A percentile compares a stretch with the other conserved stretches of the same genome.
phyloP scores from a whole-genome alignment of 371 early-diverging fungal species.

The Basidiobolus meristosporus region DNA sequence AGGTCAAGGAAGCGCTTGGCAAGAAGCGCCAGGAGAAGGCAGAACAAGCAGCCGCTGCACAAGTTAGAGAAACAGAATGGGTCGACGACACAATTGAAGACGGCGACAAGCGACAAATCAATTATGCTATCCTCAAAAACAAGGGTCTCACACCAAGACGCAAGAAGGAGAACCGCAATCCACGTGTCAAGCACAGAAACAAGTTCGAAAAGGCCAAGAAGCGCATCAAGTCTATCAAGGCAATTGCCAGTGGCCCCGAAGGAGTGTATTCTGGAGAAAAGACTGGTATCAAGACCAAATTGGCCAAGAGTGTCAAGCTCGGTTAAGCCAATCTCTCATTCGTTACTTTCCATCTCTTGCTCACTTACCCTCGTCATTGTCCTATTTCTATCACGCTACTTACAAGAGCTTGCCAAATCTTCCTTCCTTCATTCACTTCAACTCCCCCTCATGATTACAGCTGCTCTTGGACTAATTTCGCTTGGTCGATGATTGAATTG shows the following conservation, averaged over 20 bases:
- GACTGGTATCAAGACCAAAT: conserved; percentile 81
- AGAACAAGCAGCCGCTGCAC: conserved; percentile 6
- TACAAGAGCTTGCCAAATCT: too few relatives aligned
- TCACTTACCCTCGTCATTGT: too few relatives aligned
- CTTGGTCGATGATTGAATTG: too few relatives aligned
- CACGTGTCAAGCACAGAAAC: conserved; percentile 81
- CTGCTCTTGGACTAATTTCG: too few relatives aligned
- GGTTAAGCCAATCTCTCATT: background rate
- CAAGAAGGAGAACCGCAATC: conserved; percentile 85
- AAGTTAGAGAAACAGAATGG: conserved; percentile 11
- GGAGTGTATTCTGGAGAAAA: conserved; percentile 77
- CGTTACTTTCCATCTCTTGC: too few relatives aligned
- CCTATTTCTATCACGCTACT: too few relatives aligned
- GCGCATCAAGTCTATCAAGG: conserved; percentile 61
- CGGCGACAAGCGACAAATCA: conserved; percentile 59
- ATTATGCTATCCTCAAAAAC: conserved; percentile 86
- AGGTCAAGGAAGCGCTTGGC: background rate
- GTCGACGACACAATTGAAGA: conserved; percentile 9
- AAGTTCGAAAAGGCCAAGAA: conserved; percentile 81
- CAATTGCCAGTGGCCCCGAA: conserved; percentile 34
- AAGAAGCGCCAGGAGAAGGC: conserved; percentile 3
- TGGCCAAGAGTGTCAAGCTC: conserved; percentile 61
- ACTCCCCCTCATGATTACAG: too few relatives aligned
- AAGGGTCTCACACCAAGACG: conserved; percentile 86
- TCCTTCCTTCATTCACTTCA: too few relatives aligned